Evolutionary conservation across 1,284 basidiomycete genomes (phyloP).

Genomic region (Pseudozyma sp.): DNA sequence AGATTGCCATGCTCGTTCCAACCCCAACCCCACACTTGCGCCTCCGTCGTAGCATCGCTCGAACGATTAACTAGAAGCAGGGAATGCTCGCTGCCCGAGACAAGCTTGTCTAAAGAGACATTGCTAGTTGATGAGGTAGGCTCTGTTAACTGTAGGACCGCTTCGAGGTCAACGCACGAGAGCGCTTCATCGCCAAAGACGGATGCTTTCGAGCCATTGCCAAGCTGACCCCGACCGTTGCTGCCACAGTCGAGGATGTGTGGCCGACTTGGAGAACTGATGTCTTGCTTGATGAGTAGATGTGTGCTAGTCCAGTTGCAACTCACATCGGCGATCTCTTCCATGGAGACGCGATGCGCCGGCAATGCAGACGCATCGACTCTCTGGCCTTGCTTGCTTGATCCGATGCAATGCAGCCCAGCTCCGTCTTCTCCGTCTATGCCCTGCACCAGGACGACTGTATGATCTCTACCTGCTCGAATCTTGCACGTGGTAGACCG

Average conservation of each 20-base stretch:
- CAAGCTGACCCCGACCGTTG: slow-evolving; percentile 44
- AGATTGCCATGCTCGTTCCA: slow-evolving; percentile 59
- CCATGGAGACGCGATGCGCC: background rate
- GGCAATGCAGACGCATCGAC: slow-evolving; percentile 4
- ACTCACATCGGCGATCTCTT: slow-evolving; percentile 16
- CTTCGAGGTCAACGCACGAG: background rate
- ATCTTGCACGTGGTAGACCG: slow-evolving; percentile 8
- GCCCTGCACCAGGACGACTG: slow-evolving; percentile 16
- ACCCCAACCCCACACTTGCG: slow-evolving; percentile 44
- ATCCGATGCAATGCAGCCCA: slow-evolving; percentile 25
- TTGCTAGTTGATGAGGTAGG: background rate
- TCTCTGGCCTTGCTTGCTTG: slow-evolving; percentile 28
- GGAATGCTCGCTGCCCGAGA: slow-evolving; percentile 51
- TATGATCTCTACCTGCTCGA: slow-evolving; percentile 36
- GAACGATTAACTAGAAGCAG: slow-evolving; percentile 21
- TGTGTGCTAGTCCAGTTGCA: slow-evolving; percentile 51
- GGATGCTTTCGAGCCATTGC: slow-evolving; percentile 1
- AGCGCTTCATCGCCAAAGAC: background rate
- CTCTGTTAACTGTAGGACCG: background rate
- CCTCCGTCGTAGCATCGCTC: background rate
- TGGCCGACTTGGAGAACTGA: background rate
- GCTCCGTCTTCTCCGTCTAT: background rate
- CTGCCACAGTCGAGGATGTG: slow-evolving; percentile 28
- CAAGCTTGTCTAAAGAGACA: slow-evolving; percentile 19
- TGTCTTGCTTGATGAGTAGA: slow-evolving; percentile 5